phyloP scores from a whole-genome alignment of 805 yeast genomes.

The Starmerella ratchasimensis region DNA sequence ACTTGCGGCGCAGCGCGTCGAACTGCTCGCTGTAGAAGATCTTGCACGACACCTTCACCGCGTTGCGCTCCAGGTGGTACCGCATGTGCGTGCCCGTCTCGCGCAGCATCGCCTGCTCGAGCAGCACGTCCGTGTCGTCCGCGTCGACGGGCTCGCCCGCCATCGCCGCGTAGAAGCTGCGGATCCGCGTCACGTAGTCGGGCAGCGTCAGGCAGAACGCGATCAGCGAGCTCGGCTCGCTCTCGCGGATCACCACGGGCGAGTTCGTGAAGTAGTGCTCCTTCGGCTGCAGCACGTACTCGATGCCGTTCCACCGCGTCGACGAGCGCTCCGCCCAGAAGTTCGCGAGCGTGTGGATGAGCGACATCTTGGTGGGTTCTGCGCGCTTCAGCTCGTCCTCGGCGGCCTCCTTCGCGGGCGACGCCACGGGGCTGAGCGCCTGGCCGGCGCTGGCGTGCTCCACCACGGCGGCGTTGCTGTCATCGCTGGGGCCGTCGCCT shows the following conservation, averaged over 20 bases:
- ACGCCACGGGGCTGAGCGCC: background rate
- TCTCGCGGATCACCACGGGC: constrained; percentile 85
- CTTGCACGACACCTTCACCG: constrained; percentile 74
- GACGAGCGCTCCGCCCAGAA: constrained; percentile 98
- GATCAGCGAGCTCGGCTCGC: constrained; percentile 87
- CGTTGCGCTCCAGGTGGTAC: constrained; percentile 81
- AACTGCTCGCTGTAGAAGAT: constrained; percentile 92
- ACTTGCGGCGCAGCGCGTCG: constrained; percentile 78
- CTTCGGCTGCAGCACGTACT: constrained; percentile 61
- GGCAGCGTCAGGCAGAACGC: constrained; percentile 81
- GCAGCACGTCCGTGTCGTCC: constrained; percentile 18
- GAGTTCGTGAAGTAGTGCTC: constrained; percentile 93
- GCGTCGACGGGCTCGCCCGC: background rate
- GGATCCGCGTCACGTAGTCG: constrained; percentile 61
- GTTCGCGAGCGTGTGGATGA: constrained; percentile 69
- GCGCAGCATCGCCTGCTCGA: constrained; percentile 63
- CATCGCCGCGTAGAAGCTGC: constrained; percentile 25
- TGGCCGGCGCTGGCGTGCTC: background rate
- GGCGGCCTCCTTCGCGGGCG: background rate
- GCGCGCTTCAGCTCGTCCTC: constrained; percentile 12
- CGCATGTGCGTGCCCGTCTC: constrained; percentile 80
- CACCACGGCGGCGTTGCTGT: background rate
- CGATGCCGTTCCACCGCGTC: constrained; percentile 83
- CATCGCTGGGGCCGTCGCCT: background rate
- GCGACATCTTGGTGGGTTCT: constrained; percentile 29